Evolutionary conservation across 805 yeast species (phyloP), one percentile per base, ranked within the genome.

Genomic region (Clavispora carvajalis): DNA sequence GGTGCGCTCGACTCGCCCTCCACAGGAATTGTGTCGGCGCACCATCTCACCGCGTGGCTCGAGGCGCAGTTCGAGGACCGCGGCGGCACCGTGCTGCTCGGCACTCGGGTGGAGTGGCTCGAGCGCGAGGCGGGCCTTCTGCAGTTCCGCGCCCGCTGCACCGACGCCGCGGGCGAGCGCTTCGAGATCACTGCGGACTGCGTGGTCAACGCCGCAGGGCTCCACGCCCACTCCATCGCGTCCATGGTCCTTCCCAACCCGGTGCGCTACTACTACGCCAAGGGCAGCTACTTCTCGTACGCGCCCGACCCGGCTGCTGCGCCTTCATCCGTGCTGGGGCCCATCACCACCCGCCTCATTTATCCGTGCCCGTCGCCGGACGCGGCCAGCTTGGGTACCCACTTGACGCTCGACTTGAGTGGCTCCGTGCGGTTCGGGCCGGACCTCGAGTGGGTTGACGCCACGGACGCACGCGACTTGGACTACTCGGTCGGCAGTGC

Each of bases 401-500:
- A 89, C 64, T 63, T 90, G 46, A 89, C 97, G 0, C 64, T 90
- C 22, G 95, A 86, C 53, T 61, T 89, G 40, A 89, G 85, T 3
- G 93, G 95, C 0, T 82, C 80, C 49, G 62, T 89, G 21, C 74
- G 77, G 47, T 89, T 89, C 57, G 97, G 97, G 0, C 96, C 96
- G 0, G 96, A 90, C 57, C 60, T 87, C 30, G 93, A 88, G 58
- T 88, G 95, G 86, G 77, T 85, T 2, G 12, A 26, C 3, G 46
- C 56, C 2, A 44, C 39, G 4, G 51, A 56, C 23, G 64, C 73
- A 1, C 47, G 43, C 26, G 57, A 54, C 35, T 63, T 48, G 5
- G 78, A 79, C 53, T 75, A 77, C 45, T 54, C 63, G 5, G 82
- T 80, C 6, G 71, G 67, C 46, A 59, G 58, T 2, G 39, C 52